Evolutionary conservation across 1,284 basidiomycete species (phyloP).

Genomic region (Xerocomus nothofagi): DNA sequence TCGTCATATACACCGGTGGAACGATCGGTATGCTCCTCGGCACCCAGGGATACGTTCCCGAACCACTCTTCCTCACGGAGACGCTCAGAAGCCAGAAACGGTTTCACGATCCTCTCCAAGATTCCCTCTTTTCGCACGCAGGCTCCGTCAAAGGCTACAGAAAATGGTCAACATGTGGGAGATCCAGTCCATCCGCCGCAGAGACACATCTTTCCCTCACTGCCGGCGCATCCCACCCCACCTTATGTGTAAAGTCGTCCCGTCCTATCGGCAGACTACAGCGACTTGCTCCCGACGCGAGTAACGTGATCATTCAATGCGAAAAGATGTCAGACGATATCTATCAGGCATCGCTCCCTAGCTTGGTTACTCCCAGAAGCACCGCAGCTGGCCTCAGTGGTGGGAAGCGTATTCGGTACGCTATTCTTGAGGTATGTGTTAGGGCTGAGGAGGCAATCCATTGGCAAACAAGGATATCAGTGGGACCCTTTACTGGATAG

Average conservation of each 20-base stretch:
- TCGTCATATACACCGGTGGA: slow-evolving; percentile 83
- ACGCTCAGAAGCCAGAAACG: slow-evolving; percentile 77
- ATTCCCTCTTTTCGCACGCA: slow-evolving; percentile 76
- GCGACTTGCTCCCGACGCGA: slow-evolving; percentile 37
- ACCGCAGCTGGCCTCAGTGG: slow-evolving; percentile 58
- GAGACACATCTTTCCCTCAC: slow-evolving; percentile 1
- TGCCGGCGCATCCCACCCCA: slow-evolving; percentile 42
- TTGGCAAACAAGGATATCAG: slow-evolving; percentile 39
- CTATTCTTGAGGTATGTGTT: slow-evolving; percentile 67
- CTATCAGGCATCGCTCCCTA: slow-evolving; percentile 71
- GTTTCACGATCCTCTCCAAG: slow-evolving; percentile 83
- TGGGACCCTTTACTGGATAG: slow-evolving; percentile 88
- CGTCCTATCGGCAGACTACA: slow-evolving; percentile 58
- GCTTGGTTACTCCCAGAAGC: slow-evolving; percentile 73
- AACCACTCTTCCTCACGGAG: slow-evolving; percentile 84
- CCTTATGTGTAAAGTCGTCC: slow-evolving; percentile 69
- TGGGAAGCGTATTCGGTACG: slow-evolving; percentile 75
- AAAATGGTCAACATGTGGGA: slow-evolving; percentile 64
- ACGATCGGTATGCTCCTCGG: slow-evolving; percentile 87
- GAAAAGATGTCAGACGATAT: slow-evolving; percentile 54
- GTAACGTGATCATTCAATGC: slow-evolving; percentile 41
- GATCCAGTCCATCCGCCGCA: slow-evolving; percentile 44
- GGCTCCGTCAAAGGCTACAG: slow-evolving; percentile 71
- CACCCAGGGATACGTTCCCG: slow-evolving; percentile 80
- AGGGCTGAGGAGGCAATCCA: slow-evolving; percentile 1